A percentile compares a stretch with the other conserved stretches of the same genome.
Evolutionary conservation across 2,329 filamentous ascomycete species (phyloP).

Genomic region (Diplodia corticola): DNA sequence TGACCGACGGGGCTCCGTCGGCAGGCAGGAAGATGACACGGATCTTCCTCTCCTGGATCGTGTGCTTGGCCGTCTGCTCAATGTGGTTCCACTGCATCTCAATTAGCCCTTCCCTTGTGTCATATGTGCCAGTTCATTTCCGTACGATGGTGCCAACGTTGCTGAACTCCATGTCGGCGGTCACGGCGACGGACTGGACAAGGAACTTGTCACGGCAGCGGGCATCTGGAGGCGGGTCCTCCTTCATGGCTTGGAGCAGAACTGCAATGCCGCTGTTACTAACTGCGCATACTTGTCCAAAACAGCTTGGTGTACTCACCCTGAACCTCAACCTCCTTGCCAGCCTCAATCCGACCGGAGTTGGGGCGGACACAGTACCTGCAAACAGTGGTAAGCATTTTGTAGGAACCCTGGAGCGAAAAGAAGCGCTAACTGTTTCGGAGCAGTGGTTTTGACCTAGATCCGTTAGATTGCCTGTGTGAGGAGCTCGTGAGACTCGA

Average conservation of each 20-base stretch:
- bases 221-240: conserved; percentile 80
- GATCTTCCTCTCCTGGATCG: conserved; percentile 92
- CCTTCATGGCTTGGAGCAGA: conserved; percentile 96
- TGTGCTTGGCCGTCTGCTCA: conserved; percentile 71
- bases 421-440: conserved; percentile 78
- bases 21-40: conserved; percentile 80
- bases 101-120: conserved; percentile 24
- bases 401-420: neutral
- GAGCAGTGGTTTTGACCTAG: conserved; percentile 97
- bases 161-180: conserved; percentile 77
- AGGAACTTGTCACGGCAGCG: conserved; percentile 98
- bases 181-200: conserved; percentile 86
- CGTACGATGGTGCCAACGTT: conserved; percentile 80
- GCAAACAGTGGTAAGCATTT: conserved; percentile 26
- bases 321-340: conserved; percentile 86
- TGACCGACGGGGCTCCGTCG: conserved; percentile 40
- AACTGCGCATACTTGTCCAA: neutral
- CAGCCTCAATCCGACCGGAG: conserved; percentile 91
- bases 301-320: conserved; percentile 54
- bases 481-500: neutral
- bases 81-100: conserved; percentile 68
- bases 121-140: conserved; percentile 20
- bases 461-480: conserved; percentile 25
- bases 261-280: conserved; percentile 55
- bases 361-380: conserved; percentile 98